Percentiles rank a stretch among this genome's conserved stretches.
Conservation (phyloP, 495 filamentous ascomycete species). For the Podospora anserina region DNA sequence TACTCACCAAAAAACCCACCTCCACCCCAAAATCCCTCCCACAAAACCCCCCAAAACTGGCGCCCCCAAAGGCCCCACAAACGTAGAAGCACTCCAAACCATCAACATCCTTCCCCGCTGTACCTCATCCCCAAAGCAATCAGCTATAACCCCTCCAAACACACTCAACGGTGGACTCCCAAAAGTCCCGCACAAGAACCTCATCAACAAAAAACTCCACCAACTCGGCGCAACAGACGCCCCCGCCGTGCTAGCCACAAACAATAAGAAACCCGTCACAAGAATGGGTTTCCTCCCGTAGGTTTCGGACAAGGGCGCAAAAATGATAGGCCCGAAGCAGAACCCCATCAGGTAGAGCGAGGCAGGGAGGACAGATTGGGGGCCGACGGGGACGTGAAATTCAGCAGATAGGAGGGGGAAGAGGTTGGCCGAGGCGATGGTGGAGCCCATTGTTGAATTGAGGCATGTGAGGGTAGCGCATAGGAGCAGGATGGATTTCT, state of each 20-base stretch:
- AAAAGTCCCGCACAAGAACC: conserved; percentile 56
- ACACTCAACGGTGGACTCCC: conserved; percentile 76
- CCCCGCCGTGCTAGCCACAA: conserved; percentile 69
- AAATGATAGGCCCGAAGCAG: conserved; percentile 52
- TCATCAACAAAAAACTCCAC: conserved; percentile 27
- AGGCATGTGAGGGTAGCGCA: conserved; percentile 21
- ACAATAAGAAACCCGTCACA: conserved; percentile 61
- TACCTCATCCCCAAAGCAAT: conserved; percentile 54
- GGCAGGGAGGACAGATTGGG: conserved; percentile 28
- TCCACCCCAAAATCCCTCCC: conserved; percentile 38
- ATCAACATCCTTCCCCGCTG: conserved; percentile 33
- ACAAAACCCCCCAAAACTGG: conserved; percentile 49
- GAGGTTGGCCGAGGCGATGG: conserved; percentile 28
- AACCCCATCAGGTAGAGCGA: conserved; percentile 62
- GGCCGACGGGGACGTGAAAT: conserved; percentile 25
- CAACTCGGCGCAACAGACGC: conserved; percentile 64
- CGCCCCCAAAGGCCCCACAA: conserved; percentile 44
- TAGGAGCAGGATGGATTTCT: conserved; percentile 24
- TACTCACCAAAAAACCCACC: conserved; percentile 53
- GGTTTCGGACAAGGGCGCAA: conserved; percentile 56
- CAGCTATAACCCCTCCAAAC: conserved; percentile 77
- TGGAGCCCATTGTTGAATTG: conserved; percentile 26
- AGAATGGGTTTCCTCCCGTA: conserved; percentile 74
- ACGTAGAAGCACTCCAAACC: conserved; percentile 28
- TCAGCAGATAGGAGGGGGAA: conserved; percentile 14